Evolutionary conservation across 352 stramenopile species (phyloP).

Genomic region (Pythium sukuiense): DNA sequence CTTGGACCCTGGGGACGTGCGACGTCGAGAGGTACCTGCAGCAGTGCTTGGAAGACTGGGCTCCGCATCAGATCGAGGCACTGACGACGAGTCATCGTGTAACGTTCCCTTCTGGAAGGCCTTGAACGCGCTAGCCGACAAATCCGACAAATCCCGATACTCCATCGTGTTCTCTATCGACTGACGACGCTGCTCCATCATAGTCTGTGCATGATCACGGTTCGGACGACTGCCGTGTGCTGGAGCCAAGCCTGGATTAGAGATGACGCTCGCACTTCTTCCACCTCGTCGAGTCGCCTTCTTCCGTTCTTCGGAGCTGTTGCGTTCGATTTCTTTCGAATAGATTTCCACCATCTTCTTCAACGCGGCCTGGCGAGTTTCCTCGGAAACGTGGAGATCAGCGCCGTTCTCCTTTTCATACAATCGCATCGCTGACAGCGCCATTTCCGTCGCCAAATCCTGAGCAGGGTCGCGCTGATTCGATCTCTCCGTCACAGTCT

Average conservation of each 20-base stretch:
- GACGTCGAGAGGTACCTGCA: slow-evolving; percentile 27
- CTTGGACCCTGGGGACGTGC: slow-evolving; percentile 18
- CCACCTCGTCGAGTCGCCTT: background rate
- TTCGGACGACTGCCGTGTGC: background rate
- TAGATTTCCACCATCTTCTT: slow-evolving; percentile 82
- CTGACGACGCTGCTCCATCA: slow-evolving; percentile 8
- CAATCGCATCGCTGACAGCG: slow-evolving; percentile 73
- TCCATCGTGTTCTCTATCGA: slow-evolving; percentile 27
- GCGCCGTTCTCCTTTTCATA: slow-evolving; percentile 66
- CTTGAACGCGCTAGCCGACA: slow-evolving; percentile 64
- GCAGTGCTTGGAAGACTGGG: slow-evolving; percentile 16
- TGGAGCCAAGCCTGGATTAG: background rate
- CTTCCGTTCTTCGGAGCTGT: slow-evolving; percentile 21
- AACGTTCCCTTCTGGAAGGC: slow-evolving; percentile 51
- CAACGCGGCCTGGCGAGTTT: slow-evolving; percentile 56
- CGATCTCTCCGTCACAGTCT: background rate
- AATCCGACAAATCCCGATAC: slow-evolving; percentile 62
- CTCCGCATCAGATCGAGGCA: slow-evolving; percentile 26
- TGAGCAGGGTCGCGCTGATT: slow-evolving; percentile 20
- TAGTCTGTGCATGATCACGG: slow-evolving; percentile 24
- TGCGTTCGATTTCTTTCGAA: slow-evolving; percentile 63
- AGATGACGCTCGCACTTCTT: slow-evolving; percentile 20
- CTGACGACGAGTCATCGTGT: slow-evolving; percentile 13
- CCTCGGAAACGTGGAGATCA: slow-evolving; percentile 45
- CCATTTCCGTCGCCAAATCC: slow-evolving; percentile 61